phyloP scores from a whole-genome alignment of 805 yeast genomes.

The Metschnikowia kofuensis region DNA sequence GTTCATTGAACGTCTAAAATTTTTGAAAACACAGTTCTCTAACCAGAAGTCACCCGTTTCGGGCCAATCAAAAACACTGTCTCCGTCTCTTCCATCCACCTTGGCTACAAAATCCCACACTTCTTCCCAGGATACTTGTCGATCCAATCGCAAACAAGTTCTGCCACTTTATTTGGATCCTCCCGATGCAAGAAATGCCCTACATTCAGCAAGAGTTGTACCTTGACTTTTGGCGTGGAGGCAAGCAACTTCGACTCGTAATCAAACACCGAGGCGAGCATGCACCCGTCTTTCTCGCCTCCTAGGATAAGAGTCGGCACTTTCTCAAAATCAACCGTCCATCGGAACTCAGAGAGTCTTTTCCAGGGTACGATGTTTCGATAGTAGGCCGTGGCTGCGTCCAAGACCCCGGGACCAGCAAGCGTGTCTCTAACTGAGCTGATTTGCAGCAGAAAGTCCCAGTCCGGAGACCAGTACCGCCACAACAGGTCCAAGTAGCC shows the following conservation, averaged over 20 bases:
- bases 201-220: conserved; percentile 23
- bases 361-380: conserved; percentile 23
- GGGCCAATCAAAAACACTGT: too few relatives aligned
- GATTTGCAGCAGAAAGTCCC: conserved; percentile 30
- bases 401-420: conserved; percentile 24
- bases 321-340: conserved; percentile 30
- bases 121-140: conserved; percentile 7
- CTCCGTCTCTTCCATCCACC: too few relatives aligned
- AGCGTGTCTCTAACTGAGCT: conserved; percentile 29
- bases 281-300: conserved; percentile 41
- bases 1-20: too few relatives aligned
- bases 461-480: conserved; percentile 40
- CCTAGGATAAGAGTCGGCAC: conserved; percentile 38
- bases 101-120: too few relatives aligned
- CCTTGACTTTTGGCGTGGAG: conserved; percentile 19
- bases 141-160: conserved; percentile 29
- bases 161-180: conserved; percentile 29
- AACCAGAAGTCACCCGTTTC: too few relatives aligned
- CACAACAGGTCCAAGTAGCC: conserved; percentile 34
- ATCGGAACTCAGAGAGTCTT: conserved; percentile 16
- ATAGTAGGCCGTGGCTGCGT: conserved; percentile 39
- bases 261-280: conserved; percentile 27
- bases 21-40: too few relatives aligned
- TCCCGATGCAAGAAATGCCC: conserved; percentile 44
- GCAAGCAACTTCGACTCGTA: conserved; percentile 23